A percentile compares a stretch with the other conserved stretches of the same genome.
phyloP scores from a whole-genome alignment of 108 stramenopile species.

The Stephanodiscus minutulus region DNA sequence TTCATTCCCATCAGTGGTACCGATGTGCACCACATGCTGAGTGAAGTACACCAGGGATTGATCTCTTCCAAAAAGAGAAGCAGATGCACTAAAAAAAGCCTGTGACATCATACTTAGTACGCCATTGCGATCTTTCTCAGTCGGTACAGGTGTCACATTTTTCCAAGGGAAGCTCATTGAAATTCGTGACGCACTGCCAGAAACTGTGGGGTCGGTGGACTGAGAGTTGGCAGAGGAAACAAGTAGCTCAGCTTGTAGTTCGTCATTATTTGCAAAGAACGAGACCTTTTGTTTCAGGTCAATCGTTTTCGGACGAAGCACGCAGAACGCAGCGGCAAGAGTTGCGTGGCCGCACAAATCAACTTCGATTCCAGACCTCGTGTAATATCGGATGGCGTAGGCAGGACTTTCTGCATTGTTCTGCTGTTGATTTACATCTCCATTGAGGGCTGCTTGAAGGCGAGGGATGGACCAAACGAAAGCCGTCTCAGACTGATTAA shows the following conservation, averaged over 20 bases:
- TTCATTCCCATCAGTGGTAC: conserved; percentile 65
- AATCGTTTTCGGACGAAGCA: conserved; percentile 47
- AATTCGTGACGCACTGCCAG: conserved; percentile 39
- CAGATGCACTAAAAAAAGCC: conserved; percentile 51
- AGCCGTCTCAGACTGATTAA: conserved; percentile 94
- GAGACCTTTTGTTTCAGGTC: conserved; percentile 36
- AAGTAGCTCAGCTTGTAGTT: conserved; percentile 40
- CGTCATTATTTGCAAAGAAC: conserved; percentile 65
- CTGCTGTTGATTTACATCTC: conserved; percentile 11
- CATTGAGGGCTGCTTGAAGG: not conserved
- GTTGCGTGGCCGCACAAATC: conserved; percentile 94
- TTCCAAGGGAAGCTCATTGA: conserved; percentile 56
- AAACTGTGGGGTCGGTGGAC: conserved; percentile 9
- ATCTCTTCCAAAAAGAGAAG: conserved; percentile 29
- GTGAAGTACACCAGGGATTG: conserved; percentile 35
- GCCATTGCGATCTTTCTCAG: conserved; percentile 26
- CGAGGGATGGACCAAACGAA: conserved; percentile 64
- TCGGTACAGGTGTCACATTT: conserved; percentile 26
- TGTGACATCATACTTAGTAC: conserved; percentile 62
- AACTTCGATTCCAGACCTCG: conserved; percentile 78
- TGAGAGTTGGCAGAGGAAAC: conserved; percentile 2
- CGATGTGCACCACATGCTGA: conserved; percentile 56
- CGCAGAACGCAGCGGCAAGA: conserved; percentile 63
- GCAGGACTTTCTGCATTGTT: conserved; percentile 1
- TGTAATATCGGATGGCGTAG: conserved; percentile 70